Evolutionary conservation across 73 alveolate species (phyloP).

Genomic region (Paramecium caudatum): DNA sequence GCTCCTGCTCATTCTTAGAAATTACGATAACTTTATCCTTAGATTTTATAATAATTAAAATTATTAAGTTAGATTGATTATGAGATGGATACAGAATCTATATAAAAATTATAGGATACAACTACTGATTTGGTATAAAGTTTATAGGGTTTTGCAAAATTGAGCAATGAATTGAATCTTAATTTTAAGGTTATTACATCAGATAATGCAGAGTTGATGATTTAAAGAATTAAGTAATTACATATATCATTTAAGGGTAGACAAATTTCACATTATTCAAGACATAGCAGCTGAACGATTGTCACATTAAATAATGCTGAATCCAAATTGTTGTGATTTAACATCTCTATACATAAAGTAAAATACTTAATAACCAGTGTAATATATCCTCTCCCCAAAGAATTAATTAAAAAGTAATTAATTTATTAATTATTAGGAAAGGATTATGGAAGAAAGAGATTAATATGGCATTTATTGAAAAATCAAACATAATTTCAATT

Average conservation of each 20-base stretch:
- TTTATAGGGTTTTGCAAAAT: not conserved
- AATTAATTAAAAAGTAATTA: not conserved
- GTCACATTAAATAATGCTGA: not conserved
- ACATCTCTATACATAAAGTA: slow-evolving; percentile 12
- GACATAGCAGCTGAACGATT: slow-evolving; percentile 51
- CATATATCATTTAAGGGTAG: not conserved
- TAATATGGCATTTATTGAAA: not conserved
- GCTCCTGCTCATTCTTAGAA: slow-evolving; percentile 64
- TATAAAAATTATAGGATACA: slow-evolving; percentile 23
- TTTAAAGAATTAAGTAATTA: slow-evolving; percentile 34
- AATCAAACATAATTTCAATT: not conserved
- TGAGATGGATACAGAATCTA: slow-evolving; percentile 58
- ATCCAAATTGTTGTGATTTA: slow-evolving; percentile 61
- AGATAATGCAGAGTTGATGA: not conserved
- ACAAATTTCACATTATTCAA: slow-evolving; percentile 13
- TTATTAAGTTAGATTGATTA: not conserved
- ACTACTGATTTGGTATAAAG: not conserved
- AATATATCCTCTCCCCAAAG: not conserved
- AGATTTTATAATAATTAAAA: not conserved
- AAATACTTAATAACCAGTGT: not conserved
- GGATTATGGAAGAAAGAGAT: slow-evolving; percentile 62
- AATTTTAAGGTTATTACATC: slow-evolving; percentile 9
- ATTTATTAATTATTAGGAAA: not conserved
- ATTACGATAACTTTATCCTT: slow-evolving; percentile 30
- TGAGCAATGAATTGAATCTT: slow-evolving; percentile 7